Conservation (phyloP, 306 rosid species). For the Glycine latifolia region DNA sequence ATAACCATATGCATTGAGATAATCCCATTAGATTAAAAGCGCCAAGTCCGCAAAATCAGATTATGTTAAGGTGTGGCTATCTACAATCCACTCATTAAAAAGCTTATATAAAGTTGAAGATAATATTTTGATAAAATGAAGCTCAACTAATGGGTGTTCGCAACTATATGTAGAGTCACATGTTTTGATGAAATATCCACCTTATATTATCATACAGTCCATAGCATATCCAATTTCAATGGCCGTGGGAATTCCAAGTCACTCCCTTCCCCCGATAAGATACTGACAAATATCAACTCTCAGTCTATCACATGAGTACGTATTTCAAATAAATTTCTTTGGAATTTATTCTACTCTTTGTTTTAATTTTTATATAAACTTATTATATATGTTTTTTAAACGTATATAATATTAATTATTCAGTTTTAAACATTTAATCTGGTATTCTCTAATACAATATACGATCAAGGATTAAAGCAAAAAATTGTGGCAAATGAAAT, state of each 20-base stretch:
- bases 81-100: conserved; percentile 46
- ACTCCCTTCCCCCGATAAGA: conserved; percentile 37
- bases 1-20: not conserved
- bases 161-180: conserved; percentile 38
- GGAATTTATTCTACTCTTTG: not conserved
- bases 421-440: not conserved
- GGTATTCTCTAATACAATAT: not conserved
- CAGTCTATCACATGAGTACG: conserved; percentile 33
- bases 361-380: not conserved
- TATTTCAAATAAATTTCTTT: conserved; percentile 35
- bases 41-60: conserved; percentile 1
- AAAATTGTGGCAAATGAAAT: not conserved
- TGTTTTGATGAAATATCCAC: conserved; percentile 41
- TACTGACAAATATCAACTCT: conserved; percentile 33
- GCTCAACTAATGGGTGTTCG: conserved; percentile 4
- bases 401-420: not conserved
- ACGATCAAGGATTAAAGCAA: not conserved
- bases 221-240: conserved; percentile 52
- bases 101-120: conserved; percentile 31
- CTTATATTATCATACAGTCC: conserved; percentile 34
- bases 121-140: conserved; percentile 50
- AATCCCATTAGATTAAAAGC: conserved; percentile 3
- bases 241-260: conserved; percentile 49
- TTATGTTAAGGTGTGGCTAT: conserved; percentile 43
- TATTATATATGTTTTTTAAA: not conserved